These are phyloP conservation scores for Penicillium sp. DNA, from an alignment of 2,329 filamentous ascomycete species.

Conservation along the genomic window DNA sequence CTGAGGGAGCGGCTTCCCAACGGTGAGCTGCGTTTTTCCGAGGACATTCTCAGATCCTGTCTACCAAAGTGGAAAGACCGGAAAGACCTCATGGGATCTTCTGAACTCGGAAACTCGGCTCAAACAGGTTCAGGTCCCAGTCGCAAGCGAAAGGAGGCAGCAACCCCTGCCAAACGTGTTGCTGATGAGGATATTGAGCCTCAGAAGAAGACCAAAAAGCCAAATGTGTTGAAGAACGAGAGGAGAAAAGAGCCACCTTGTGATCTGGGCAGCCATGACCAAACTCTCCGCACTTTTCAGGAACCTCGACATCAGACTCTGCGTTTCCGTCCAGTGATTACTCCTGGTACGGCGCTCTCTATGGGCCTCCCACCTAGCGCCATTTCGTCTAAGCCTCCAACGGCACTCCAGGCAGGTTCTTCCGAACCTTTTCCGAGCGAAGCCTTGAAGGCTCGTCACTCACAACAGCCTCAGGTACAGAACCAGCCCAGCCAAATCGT, in stretches of 20 bases:
- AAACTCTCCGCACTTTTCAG: no score
- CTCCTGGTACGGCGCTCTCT: not conserved
- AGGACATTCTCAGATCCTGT: constrained; percentile 13
- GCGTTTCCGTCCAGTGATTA: not conserved
- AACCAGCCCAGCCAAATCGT: not conserved
- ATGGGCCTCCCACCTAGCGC: not conserved
- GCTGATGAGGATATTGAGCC: not conserved
- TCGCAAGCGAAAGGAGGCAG: not conserved
- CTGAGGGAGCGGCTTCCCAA: constrained; percentile 6
- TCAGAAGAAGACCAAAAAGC: not conserved
- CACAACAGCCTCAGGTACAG: no score
- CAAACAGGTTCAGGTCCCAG: not conserved
- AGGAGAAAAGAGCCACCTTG: not conserved
- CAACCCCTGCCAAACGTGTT: not conserved
- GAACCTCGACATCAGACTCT: not conserved
- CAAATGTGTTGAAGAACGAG: not conserved
- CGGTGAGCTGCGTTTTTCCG: constrained; percentile 8
- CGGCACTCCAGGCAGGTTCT: not conserved
- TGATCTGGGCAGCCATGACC: no score
- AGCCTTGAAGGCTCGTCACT: not conserved
- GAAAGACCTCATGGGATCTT: not conserved
- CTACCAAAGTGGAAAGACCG: not conserved
- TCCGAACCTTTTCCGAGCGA: not conserved
- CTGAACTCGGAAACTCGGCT: not conserved
- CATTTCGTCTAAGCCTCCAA: not conserved